Evolutionary conservation across 345 rosid species (phyloP).

Genomic region (Lepidium aucheri): DNA sequence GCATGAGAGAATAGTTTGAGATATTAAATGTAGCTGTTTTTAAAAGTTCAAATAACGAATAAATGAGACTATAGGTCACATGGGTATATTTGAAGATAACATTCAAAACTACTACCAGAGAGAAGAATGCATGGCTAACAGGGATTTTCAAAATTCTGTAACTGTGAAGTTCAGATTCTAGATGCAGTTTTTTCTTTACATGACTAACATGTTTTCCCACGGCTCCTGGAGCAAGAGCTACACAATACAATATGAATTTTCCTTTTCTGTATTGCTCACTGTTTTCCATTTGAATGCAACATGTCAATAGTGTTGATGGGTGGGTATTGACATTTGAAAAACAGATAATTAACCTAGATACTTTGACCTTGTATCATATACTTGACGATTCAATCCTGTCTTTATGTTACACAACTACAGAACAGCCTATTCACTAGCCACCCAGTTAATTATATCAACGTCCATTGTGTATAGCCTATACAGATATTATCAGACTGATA

Average conservation of each 20-base stretch:
- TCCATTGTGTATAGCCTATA: not conserved
- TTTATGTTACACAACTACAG: not conserved
- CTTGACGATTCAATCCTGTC: not conserved
- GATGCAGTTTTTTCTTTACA: not conserved
- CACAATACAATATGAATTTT: not conserved
- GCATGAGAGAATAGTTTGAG: not conserved
- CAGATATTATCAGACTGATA: conserved; percentile 4
- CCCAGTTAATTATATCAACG: not conserved
- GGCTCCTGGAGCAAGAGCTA: not conserved
- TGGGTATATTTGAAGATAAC: not conserved
- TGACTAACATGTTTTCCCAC: not conserved
- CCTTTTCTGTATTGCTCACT: not conserved
- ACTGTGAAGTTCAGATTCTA: not conserved
- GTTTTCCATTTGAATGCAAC: not conserved
- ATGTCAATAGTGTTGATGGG: not conserved
- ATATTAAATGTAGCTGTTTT: not conserved
- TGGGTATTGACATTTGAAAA: not conserved
- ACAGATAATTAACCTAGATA: not conserved
- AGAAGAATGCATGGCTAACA: conserved; percentile 6
- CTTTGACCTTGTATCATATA: not conserved
- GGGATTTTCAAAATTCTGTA: not conserved
- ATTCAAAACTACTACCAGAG: not conserved
- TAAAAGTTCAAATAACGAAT: not conserved
- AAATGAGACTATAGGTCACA: conserved; percentile 1
- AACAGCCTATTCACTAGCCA: not conserved